A percentile compares a stretch with the other conserved stretches of the same genome.
phyloP scores from a whole-genome alignment of 805 yeast genomes.

The Teunomyces funiuensis region DNA sequence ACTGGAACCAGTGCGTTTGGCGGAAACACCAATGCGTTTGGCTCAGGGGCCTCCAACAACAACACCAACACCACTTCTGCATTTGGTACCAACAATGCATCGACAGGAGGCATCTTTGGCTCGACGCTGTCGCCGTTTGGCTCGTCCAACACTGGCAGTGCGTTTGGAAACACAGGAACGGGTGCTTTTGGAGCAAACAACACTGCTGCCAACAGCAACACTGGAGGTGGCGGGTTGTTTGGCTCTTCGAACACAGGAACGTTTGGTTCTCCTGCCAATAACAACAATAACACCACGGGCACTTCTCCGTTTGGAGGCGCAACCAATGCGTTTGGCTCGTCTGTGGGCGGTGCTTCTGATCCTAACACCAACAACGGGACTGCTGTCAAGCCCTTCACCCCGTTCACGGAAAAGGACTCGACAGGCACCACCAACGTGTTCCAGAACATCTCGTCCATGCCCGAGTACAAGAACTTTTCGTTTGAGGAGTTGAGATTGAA shows the following conservation, averaged over 20 bases:
- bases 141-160: constrained; percentile 2
- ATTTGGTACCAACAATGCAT: constrained; percentile 24
- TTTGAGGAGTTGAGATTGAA: constrained; percentile 86
- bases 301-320: constrained; percentile 33
- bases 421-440: constrained; percentile 53
- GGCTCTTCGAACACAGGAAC: constrained; percentile 21
- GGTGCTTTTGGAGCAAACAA: constrained; percentile 41
- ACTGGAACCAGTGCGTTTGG: constrained; percentile 20
- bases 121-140: constrained; percentile 9
- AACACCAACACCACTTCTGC: constrained; percentile 21
- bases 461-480: constrained; percentile 79
- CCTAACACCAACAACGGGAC: constrained; percentile 61
- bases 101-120: constrained; percentile 18
- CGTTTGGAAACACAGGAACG: constrained; percentile 13
- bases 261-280: constrained; percentile 14
- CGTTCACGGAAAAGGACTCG: constrained; percentile 73
- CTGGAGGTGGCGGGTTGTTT: constrained; percentile 26
- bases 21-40: constrained; percentile 18
- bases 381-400: constrained; percentile 64
- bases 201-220: constrained; percentile 8
- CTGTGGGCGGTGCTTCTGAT: constrained; percentile 25
- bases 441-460: constrained; percentile 84
- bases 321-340: constrained; percentile 18
- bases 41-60: constrained; percentile 27
- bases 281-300: constrained; percentile 14